Conservation (phyloP, 129 eudicot genomes). For the Arctium minus region DNA sequence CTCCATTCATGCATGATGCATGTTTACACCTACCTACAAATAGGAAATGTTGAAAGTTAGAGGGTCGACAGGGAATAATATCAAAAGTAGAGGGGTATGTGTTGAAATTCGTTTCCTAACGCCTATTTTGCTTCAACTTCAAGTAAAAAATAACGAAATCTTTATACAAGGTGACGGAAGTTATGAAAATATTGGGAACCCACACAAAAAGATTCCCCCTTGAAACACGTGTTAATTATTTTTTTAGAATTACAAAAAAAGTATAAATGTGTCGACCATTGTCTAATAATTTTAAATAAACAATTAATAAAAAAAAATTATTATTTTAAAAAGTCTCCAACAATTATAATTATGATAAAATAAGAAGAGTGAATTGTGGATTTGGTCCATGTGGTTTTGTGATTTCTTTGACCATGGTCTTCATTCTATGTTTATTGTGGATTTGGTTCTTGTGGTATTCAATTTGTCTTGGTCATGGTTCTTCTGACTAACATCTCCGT, state of each 20-base stretch:
- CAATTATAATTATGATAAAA: no score
- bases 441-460: no score
- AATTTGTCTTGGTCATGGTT: no score
- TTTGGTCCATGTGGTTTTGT: no score
- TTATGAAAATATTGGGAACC: slow-evolving; percentile 24
- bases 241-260: background rate
- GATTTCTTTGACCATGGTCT: no score
- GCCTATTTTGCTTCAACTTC: slow-evolving; percentile 26
- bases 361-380: no score
- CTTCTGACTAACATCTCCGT: no score
- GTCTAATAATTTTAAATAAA: no score
- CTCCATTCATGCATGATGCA: slow-evolving; percentile 14
- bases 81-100: background rate
- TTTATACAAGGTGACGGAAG: slow-evolving; percentile 2
- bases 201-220: slow-evolving; percentile 28
- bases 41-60: slow-evolving; percentile 5
- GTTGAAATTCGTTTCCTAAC: slow-evolving; percentile 5
- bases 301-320: no score
- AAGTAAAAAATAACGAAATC: slow-evolving; percentile 19
- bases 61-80: slow-evolving; percentile 5
- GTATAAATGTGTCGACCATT: no score
- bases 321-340: no score
- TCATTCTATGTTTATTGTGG: no score
- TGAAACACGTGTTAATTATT: slow-evolving; percentile 12
- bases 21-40: slow-evolving; percentile 3